Percentiles rank a stretch among this genome's conserved stretches.
Evolutionary conservation across 2,329 filamentous ascomycete species (phyloP).

Genomic region (Aspergillus sp.): DNA sequence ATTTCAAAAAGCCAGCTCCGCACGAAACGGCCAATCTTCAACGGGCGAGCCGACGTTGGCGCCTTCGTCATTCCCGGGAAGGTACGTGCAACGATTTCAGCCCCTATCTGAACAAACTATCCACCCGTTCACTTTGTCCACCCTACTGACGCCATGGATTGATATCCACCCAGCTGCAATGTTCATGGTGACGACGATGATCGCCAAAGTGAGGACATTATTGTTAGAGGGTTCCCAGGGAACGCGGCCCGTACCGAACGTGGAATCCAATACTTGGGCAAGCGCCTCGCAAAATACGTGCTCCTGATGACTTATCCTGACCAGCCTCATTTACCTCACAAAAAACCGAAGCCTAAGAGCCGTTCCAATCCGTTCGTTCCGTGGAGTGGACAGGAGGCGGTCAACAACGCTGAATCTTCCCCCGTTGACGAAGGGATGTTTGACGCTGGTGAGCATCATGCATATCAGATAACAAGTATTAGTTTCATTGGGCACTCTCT

Average conservation of each 20-base stretch:
- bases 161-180: neutral
- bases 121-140: neutral
- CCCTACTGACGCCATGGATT: neutral
- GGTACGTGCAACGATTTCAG: constrained; percentile 6
- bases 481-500: constrained; percentile 93
- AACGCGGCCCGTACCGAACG: constrained; percentile 90
- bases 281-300: constrained; percentile 87
- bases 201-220: constrained; percentile 66
- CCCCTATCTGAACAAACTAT: neutral
- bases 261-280: constrained; percentile 95
- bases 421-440: constrained; percentile 40
- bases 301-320: constrained; percentile 90
- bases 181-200: neutral
- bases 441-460: constrained; percentile 46
- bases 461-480: constrained; percentile 88
- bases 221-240: constrained; percentile 85
- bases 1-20: constrained; percentile 60
- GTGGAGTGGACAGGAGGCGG: constrained; percentile 32
- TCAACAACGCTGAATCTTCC: constrained; percentile 36
- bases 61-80: neutral
- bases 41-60: neutral
- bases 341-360: constrained; percentile 52
- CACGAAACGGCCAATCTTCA: neutral
- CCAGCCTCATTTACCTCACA: constrained; percentile 77
- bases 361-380: constrained; percentile 50